A percentile compares a stretch with the other conserved stretches of the same genome.
Evolutionary conservation across 2,329 filamentous ascomycete genomes (phyloP).

Genomic region (Phaeosphaeria sp.): DNA sequence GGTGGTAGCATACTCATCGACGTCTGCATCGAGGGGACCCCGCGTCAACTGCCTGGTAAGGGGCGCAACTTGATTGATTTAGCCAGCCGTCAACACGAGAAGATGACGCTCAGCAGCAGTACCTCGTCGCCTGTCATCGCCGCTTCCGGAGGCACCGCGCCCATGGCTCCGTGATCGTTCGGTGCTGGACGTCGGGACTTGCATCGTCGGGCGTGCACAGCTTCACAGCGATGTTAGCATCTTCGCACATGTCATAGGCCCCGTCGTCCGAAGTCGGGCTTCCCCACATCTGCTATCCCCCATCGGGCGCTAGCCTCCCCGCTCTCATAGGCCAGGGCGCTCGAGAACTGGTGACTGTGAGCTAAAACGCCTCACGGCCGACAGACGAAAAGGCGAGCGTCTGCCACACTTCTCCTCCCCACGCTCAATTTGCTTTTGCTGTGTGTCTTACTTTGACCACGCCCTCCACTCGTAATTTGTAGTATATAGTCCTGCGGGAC

Average conservation of each 20-base stretch:
- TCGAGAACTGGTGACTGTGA: constrained; percentile 10
- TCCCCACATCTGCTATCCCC: constrained; percentile 3
- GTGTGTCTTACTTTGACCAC: neutral
- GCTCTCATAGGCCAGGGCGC: neutral
- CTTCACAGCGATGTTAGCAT: neutral
- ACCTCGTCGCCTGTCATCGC: constrained; percentile 43
- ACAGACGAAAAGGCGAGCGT: constrained; percentile 25
- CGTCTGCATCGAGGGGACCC: constrained; percentile 72
- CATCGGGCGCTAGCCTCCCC: neutral
- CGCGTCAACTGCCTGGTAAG: constrained; percentile 74
- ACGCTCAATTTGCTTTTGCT: neutral
- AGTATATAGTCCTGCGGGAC: constrained; percentile 19
- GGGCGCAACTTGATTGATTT: constrained; percentile 51
- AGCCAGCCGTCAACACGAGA: constrained; percentile 2
- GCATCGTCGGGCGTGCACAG: constrained; percentile 10
- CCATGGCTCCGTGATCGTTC: constrained; percentile 30
- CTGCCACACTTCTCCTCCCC: neutral
- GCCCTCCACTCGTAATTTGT: constrained; percentile 13
- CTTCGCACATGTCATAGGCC: constrained; percentile 4
- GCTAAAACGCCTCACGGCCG: constrained; percentile 11
- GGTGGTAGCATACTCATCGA: constrained; percentile 75
- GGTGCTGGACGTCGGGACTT: constrained; percentile 13
- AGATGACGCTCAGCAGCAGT: neutral
- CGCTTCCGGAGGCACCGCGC: constrained; percentile 29
- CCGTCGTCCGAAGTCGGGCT: constrained; percentile 6